Evolutionary conservation across 192 early-diverging fungal species (phyloP), one percentile per base, ranked within the genome.

Genomic region (Coemansia reversa): DNA sequence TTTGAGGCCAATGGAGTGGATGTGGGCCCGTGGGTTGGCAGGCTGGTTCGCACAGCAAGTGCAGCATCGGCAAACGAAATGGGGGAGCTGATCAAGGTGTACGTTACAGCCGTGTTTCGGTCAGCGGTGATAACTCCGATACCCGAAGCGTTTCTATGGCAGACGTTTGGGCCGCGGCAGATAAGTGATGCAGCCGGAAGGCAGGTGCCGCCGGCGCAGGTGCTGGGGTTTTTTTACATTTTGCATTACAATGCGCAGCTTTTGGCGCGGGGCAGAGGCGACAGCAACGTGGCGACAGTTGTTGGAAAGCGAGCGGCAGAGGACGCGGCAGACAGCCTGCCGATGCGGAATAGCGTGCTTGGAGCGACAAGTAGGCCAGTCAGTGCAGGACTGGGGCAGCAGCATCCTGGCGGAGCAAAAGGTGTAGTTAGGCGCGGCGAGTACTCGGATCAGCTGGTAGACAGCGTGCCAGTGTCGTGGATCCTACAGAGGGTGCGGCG

Each of bases 371-470:
- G 39, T 14, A 45, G 39, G 39, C 14, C 39, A 9, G 39, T 5
- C 39, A 45, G 39, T 14, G 14, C 39, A 0, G 39, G 39, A 14
- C 12, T 14, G 16, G 39, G 14, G 39, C 9, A 45, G 7, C 39
- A 16, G 39, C 3, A 9, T 4, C 39, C 14, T 45, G 39, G 14
- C 8, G 39, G 39, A 45, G 14, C 2, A 0, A 25, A 30, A 16
- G 67, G 55, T 12, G 29, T 42, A 12, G 39, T 60, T 25, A 30
- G 47, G 19, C 64, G 67, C 33, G 63, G 62, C 35, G 73, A 71
- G 24, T 83, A 83, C 58, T 79, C 81, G 3, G 76, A 79, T 24
- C 69, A 76, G 58, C 60, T 83, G n/a, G 33, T 83, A 14, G 81
- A 83, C 53, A 52, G 57, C 27, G 58, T 83, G 8, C 76, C 81